Evolutionary conservation across 129 eudicot species (phyloP).

Genomic region (Centrapalus pauciflorus): DNA sequence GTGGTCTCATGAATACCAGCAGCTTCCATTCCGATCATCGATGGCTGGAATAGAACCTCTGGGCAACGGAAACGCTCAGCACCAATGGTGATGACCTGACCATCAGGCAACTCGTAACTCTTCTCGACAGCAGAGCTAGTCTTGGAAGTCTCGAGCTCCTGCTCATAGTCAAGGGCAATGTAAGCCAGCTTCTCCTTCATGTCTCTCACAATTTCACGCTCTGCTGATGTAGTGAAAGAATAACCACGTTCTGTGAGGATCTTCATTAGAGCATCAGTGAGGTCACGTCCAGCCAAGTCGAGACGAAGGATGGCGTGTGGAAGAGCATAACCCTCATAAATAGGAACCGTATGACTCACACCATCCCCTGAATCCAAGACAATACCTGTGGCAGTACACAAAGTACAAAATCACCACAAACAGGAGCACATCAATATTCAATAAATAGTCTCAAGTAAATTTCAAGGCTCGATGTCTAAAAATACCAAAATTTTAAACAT

Average conservation of each 20-base stretch:
- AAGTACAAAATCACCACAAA: neutral
- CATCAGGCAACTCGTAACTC: conserved; percentile 38
- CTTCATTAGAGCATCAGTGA: conserved; percentile 38
- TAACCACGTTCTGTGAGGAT: conserved; percentile 35
- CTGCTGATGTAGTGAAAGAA: conserved; percentile 39
- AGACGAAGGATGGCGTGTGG: conserved; percentile 46
- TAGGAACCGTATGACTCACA: conserved; percentile 41
- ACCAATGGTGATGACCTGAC: conserved; percentile 40
- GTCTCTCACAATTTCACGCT: conserved; percentile 37
- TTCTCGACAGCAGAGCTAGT: conserved; percentile 42
- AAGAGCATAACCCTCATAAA: conserved; percentile 37
- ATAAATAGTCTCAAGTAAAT: neutral
- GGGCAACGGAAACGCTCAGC: conserved; percentile 45
- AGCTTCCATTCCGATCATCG: conserved; percentile 70
- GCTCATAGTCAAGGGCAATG: conserved; percentile 35
- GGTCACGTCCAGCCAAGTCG: conserved; percentile 39
- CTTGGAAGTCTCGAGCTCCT: conserved; percentile 35
- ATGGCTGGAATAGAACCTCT: conserved; percentile 51
- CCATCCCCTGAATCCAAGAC: conserved; percentile 40
- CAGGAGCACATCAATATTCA: too few relatives aligned
- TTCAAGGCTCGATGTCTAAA: too few relatives aligned
- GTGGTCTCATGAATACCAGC: conserved; percentile 70
- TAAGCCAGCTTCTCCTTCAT: conserved; percentile 36
- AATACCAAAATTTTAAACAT: too few relatives aligned
- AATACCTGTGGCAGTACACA: conserved; percentile 19